phyloP scores from a whole-genome alignment of 352 stramenopile species.

The Peronospora farinosa region DNA sequence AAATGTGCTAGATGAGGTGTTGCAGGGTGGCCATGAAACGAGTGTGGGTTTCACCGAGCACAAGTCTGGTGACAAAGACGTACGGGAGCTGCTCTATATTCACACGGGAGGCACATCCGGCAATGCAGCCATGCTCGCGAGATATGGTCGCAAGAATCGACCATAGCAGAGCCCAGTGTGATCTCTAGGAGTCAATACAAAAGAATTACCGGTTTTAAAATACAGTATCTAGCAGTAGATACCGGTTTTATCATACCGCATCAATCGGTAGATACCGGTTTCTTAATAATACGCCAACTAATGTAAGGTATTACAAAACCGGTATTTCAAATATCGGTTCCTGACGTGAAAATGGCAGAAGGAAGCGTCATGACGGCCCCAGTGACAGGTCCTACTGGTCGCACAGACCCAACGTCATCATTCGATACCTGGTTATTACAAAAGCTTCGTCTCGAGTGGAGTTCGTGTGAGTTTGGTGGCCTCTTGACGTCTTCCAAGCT shows the following conservation, averaged over 20 bases:
- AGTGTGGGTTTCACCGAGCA: not conserved
- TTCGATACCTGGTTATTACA: slow-evolving; percentile 69
- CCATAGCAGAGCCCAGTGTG: not conserved
- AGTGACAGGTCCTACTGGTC: slow-evolving; percentile 9
- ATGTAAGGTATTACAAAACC: not conserved
- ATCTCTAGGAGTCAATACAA: too few species aligned
- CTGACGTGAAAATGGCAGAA: not conserved
- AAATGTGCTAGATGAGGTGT: slow-evolving; percentile 30
- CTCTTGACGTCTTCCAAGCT: slow-evolving; percentile 58
- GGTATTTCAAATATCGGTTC: not conserved
- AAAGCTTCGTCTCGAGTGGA: slow-evolving; percentile 74
- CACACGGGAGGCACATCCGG: slow-evolving; percentile 73
- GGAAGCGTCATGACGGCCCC: slow-evolving; percentile 11
- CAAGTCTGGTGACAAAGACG: not conserved
- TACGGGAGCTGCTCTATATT: slow-evolving; percentile 65
- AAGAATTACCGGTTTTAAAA: too few species aligned
- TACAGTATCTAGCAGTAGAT: too few species aligned
- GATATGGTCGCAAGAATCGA: slow-evolving; percentile 40
- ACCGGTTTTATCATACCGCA: too few species aligned
- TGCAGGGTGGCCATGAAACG: slow-evolving; percentile 5
- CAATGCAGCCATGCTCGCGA: slow-evolving; percentile 65
- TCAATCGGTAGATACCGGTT: too few species aligned
- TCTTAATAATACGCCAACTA: too few species aligned
- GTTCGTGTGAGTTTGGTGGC: slow-evolving; percentile 54
- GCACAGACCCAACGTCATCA: slow-evolving; percentile 12